These are phyloP conservation scores for Cyclotella kingstonii DNA, from an alignment of 108 stramenopile species.

Conservation along the genomic window DNA sequence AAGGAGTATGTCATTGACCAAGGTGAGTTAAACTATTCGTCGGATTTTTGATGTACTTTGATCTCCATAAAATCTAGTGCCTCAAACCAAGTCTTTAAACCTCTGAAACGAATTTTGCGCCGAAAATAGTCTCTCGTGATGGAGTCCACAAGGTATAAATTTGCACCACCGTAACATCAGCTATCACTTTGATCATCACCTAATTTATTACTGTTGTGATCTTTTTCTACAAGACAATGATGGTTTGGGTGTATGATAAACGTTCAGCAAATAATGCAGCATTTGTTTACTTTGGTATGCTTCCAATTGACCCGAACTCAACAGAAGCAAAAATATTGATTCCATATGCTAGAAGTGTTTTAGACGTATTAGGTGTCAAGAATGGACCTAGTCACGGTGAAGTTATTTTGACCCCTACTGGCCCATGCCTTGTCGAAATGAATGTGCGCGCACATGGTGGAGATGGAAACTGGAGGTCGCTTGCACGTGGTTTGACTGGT, in stretches of 20 bases:
- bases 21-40: too few species aligned
- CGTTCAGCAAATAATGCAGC: constrained; percentile 72
- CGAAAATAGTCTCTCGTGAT: constrained; percentile 78
- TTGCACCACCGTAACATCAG: too few species aligned
- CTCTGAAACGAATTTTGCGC: too few species aligned
- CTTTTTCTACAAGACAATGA: constrained; percentile 84
- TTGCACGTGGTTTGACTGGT: constrained; percentile 69
- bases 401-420: constrained; percentile 74
- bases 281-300: constrained; percentile 82
- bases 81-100: constrained; percentile 86
- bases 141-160: too few species aligned
- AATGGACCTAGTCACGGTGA: constrained; percentile 73
- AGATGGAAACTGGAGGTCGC: constrained; percentile 88
- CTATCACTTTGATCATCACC: too few species aligned
- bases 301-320: constrained; percentile 69
- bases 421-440: constrained; percentile 89
- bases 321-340: constrained; percentile 78
- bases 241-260: constrained; percentile 92
- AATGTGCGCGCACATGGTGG: constrained; percentile 84
- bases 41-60: neutral
- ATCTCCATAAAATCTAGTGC: neutral
- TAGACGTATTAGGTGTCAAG: constrained; percentile 73
- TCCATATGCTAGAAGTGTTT: constrained; percentile 69
- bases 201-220: too few species aligned
- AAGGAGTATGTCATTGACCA: constrained; percentile 52